Percentiles rank a stretch among this genome's conserved stretches.
Conservation (phyloP, 2,329 filamentous ascomycete species). For the Pseudopyricularia cyperi region DNA sequence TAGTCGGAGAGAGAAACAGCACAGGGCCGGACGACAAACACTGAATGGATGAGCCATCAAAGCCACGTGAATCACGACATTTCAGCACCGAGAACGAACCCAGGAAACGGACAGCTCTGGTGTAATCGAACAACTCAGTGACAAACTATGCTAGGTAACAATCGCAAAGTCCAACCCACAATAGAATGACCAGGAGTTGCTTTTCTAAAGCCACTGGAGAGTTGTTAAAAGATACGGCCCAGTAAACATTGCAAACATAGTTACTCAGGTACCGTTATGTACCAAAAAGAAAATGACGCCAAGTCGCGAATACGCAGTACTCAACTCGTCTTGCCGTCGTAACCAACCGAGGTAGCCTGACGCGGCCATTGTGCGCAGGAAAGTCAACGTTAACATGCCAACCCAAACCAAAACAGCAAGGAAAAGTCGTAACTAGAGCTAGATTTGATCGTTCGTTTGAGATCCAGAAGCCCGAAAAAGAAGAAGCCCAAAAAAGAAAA, state of each 20-base stretch:
- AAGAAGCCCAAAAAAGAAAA: not conserved
- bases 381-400: no score
- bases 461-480: not conserved
- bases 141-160: not conserved
- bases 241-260: no score
- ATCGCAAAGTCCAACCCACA: no score
- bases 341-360: no score
- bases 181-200: no score
- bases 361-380: no score
- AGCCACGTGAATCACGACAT: not conserved
- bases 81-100: not conserved
- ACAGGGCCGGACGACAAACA: conserved; percentile 29
- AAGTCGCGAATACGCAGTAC: no score
- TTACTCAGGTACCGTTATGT: no score
- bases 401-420: not conserved
- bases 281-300: no score
- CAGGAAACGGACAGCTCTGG: not conserved
- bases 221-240: no score
- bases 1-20: conserved; percentile 45
- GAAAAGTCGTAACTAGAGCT: not conserved
- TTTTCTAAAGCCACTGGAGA: no score
- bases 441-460: not conserved
- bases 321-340: no score
- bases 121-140: not conserved
- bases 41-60: not conserved